Evolutionary conservation across 129 eudicot species (phyloP).

Genomic region (Lonicera japonica): DNA sequence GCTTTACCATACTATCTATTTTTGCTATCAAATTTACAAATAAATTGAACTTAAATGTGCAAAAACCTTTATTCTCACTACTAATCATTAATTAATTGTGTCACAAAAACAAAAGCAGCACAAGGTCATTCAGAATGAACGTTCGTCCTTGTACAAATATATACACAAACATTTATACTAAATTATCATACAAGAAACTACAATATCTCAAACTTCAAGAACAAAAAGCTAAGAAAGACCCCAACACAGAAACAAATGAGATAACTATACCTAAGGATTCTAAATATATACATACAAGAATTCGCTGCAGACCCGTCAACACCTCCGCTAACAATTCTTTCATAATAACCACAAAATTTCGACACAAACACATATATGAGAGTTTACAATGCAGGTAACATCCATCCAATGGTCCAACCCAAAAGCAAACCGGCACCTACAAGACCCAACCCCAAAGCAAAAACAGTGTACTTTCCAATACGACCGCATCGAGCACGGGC

Average conservation of each 20-base stretch:
- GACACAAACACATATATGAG: no score
- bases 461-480: conserved; percentile 52
- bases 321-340: no score
- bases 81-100: no score
- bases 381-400: conserved; percentile 40
- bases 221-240: background rate
- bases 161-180: background rate
- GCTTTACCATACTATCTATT: no score
- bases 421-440: conserved; percentile 90
- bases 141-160: background rate
- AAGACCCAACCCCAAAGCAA: conserved; percentile 80
- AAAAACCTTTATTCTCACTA: no score
- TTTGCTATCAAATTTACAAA: no score
- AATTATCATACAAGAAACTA: background rate
- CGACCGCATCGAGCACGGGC: conserved; percentile 26
- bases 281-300: background rate
- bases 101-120: background rate
- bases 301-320: no score
- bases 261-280: no score
- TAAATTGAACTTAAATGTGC: no score
- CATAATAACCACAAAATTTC: no score
- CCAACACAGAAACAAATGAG: no score
- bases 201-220: background rate
- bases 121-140: background rate
- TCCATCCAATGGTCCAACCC: conserved; percentile 90